Conservation (phyloP, 164 flowering plant species). For the Amborella trichopoda region DNA sequence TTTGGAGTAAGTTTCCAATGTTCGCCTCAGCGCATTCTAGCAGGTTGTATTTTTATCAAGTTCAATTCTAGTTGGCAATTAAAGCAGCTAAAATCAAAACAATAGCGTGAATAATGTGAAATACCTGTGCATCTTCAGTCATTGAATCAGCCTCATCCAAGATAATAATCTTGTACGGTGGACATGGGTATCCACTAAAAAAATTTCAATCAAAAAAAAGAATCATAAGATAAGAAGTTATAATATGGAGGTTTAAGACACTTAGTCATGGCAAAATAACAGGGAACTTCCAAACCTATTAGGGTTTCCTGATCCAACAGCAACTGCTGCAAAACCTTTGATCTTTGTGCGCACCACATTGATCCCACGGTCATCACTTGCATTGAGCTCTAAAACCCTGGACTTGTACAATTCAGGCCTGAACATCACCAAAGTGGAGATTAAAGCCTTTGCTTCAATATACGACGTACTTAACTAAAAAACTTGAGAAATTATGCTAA, state of each 20-base stretch:
- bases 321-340: constrained; percentile 91
- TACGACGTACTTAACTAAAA: too few relatives aligned
- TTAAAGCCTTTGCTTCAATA: background rate
- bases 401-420: constrained; percentile 95
- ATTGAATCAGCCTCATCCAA: constrained; percentile 99
- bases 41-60: background rate
- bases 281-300: constrained; percentile 34
- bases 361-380: constrained; percentile 99
- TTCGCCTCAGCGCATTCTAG: constrained; percentile 92
- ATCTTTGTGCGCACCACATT: constrained; percentile 95
- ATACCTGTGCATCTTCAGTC: constrained; percentile 99
- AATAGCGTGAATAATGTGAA: constrained; percentile 1
- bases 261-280: too few relatives aligned
- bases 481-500: too few relatives aligned
- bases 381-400: constrained; percentile 93
- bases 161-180: constrained; percentile 85
- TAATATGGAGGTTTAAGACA: background rate
- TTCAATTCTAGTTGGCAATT: background rate
- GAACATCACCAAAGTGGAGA: constrained; percentile 6
- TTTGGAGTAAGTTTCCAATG: constrained; percentile 97
- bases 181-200: constrained; percentile 75
- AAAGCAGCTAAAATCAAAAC: background rate
- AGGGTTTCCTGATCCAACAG: constrained; percentile 63
- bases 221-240: background rate
- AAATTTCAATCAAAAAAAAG: background rate